A percentile compares a stretch with the other conserved stretches of the same genome.
phyloP scores from a whole-genome alignment of 306 rosid genomes.

The Vigna nakashimae region DNA sequence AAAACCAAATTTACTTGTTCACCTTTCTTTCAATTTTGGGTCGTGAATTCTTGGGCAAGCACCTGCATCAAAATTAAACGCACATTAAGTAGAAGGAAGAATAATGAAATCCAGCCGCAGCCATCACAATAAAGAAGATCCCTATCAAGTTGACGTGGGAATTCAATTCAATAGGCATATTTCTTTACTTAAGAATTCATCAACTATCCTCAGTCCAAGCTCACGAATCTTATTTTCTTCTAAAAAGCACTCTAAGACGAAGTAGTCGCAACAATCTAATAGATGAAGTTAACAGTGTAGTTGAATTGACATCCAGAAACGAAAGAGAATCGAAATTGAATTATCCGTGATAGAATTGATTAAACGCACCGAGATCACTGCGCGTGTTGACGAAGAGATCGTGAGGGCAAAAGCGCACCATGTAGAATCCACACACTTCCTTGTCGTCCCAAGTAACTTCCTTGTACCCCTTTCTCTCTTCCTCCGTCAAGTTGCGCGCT shows the following conservation, averaged over 20 bases:
- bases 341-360: neutral
- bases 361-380: conserved; percentile 87
- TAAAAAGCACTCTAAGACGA: neutral
- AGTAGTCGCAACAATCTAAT: neutral
- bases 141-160: neutral
- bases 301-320: neutral
- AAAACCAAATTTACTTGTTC: conserved; percentile 40
- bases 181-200: neutral
- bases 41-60: conserved; percentile 92
- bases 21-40: conserved; percentile 96
- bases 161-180: conserved; percentile 12
- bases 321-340: conserved; percentile 4
- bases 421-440: conserved; percentile 90
- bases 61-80: conserved; percentile 58
- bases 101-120: conserved; percentile 33
- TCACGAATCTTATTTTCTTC: neutral
- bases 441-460: conserved; percentile 92
- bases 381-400: conserved; percentile 98
- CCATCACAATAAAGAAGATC: neutral
- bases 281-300: conserved; percentile 1
- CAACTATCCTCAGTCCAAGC: neutral
- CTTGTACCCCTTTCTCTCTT: conserved; percentile 83
- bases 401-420: conserved; percentile 99
- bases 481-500: conserved; percentile 98
- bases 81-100: neutral